Evolutionary conservation across 1,139 yeast species (phyloP), one percentile per base, ranked within the genome.

Genomic region (Candida albicans): DNA sequence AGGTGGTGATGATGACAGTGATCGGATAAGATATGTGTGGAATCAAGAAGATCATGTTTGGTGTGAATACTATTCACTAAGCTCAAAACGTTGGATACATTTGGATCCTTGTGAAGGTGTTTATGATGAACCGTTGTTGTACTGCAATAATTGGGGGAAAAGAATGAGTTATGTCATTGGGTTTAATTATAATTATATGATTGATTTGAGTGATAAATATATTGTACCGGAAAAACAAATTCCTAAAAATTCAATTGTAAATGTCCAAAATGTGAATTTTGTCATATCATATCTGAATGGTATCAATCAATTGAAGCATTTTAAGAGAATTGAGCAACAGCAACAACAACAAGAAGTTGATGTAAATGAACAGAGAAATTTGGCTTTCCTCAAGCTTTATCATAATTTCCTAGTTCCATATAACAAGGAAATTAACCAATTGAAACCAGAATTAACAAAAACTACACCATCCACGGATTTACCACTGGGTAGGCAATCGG

Each of bases 21-120:
- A 82, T 7, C 69, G 78, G 32, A 72, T 76, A 0, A 65, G 99
- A 44, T 90, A 85, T 58, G 72, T 90, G 2, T 87, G 95, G 95
- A 90, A 90, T 60, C 70, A 78, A 4, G 99, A 91, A 59, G 98
- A 91, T 58, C 99, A 91, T 60, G 97, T 88, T 0, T 91, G 98
- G 99, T 85, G 95, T 55, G 99, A 91, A 59, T 84, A 86, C 53
- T 91, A 81, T 59, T 87, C 96, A 1, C 63, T 58, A 0, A 58
- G 67, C 15, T 70, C 79, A 50, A 61, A 73, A 39, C 67, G 90
- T 45, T 91, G 98, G 98, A 74, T 90, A 25, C 98, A 91, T 61
- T 70, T 87, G 25, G 99, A 91, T 56, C 81, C 91, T 4, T 91
- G 98, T 59, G 99, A 91, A 56, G 85, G 82, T 34, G 83, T 89